phyloP scores from a whole-genome alignment of 768 basidiomycete genomes.

The Trametes meyenii region DNA sequence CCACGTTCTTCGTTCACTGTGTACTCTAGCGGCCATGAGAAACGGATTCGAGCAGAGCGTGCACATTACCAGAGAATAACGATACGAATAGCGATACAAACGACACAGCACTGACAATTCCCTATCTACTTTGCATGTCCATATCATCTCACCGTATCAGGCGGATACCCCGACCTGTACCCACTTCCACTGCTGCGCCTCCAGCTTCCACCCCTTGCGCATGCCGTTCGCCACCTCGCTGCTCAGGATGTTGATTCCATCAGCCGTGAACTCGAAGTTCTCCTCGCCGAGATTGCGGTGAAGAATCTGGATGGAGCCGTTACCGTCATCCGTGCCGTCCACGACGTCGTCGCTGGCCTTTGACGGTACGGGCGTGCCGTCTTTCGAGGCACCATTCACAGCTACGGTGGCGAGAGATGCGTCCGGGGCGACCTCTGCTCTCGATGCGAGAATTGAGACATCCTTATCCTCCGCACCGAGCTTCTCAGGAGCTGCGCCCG shows the following conservation, averaged over 20 bases:
- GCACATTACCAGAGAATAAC: slow-evolving; percentile 9
- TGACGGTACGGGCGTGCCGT: slow-evolving; percentile 4
- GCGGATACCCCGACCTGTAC: slow-evolving; percentile 24
- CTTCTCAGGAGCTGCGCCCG: neutral
- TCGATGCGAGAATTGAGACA: neutral
- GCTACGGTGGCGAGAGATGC: neutral
- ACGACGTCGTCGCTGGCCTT: slow-evolving; percentile 10
- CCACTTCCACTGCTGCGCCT: slow-evolving; percentile 36
- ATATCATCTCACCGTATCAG: neutral
- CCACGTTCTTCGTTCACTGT: too few species aligned
- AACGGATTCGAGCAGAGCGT: neutral
- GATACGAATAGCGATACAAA: slow-evolving; percentile 19
- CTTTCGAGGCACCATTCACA: neutral
- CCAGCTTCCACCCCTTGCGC: slow-evolving; percentile 36
- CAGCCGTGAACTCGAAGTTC: slow-evolving; percentile 32
- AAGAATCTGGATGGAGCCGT: slow-evolving; percentile 25
- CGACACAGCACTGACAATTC: neutral
- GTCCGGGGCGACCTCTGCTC: neutral
- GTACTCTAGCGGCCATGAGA: too few species aligned
- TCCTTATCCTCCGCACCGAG: neutral
- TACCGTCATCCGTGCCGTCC: slow-evolving; percentile 5
- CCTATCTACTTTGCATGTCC: neutral
- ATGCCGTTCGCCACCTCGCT: slow-evolving; percentile 28
- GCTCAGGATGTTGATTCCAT: slow-evolving; percentile 34
- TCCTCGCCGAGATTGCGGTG: slow-evolving; percentile 30